These are phyloP conservation scores for Globisporangium solare DNA, from an alignment of 352 stramenopile species.

Conservation along the genomic window DNA sequence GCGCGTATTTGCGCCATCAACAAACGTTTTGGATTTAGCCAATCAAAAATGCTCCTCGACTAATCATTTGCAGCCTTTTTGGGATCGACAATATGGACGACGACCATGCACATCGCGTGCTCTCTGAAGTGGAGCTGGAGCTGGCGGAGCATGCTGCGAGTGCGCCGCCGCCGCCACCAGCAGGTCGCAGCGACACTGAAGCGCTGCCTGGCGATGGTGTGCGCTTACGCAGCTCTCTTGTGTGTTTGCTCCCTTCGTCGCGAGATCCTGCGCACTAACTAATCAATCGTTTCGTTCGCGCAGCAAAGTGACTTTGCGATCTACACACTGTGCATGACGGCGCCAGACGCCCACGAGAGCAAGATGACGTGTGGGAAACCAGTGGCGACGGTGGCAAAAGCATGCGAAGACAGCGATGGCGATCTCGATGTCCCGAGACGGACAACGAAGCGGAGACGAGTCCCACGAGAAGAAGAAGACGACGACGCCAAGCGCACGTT, in stretches of 20 bases:
- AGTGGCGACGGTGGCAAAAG: too few relatives aligned
- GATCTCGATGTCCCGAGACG: slow-evolving; percentile 12
- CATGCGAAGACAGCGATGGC: slow-evolving; percentile 12
- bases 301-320: slow-evolving; percentile 5
- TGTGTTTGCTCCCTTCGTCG: neutral
- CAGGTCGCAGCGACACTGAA: too few relatives aligned
- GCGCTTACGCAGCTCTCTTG: neutral
- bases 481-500: slow-evolving; percentile 11
- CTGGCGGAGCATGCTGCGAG: slow-evolving; percentile 3
- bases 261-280: neutral
- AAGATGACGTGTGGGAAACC: neutral
- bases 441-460: neutral
- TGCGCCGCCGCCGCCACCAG: neutral
- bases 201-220: neutral
- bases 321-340: slow-evolving; percentile 6
- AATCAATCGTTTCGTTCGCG: neutral
- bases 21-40: neutral
- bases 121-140: slow-evolving; percentile 6
- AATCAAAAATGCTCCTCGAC: neutral
- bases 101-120: neutral
- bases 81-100: neutral
- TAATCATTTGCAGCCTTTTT: neutral
- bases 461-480: slow-evolving; percentile 1
- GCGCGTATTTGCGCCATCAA: neutral
- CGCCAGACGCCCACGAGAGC: neutral